Percentiles rank a stretch among this genome's conserved stretches.
These are phyloP conservation scores for Barnettozyma siamensis DNA, from an alignment of 805 yeast species.

Conservation along the genomic window DNA sequence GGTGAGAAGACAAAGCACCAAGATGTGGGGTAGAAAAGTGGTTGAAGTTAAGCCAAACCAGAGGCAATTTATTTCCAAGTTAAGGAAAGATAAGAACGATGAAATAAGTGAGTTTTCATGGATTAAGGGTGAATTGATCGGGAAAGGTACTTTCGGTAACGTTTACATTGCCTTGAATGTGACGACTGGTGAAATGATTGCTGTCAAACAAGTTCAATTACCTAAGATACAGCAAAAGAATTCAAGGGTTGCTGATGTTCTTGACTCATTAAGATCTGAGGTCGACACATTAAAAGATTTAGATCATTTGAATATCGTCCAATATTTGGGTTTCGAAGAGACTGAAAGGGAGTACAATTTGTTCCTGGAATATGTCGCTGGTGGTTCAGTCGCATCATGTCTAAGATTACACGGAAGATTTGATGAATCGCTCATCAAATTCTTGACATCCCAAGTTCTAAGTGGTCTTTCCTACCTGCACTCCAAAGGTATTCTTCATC, in stretches of 20 bases:
- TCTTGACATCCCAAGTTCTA: constrained; percentile 72
- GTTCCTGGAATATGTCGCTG: constrained; percentile 94
- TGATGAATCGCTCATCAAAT: constrained; percentile 69
- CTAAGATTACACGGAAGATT: constrained; percentile 79
- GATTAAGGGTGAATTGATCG: constrained; percentile 96
- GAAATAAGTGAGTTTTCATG: constrained; percentile 85
- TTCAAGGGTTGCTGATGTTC: constrained; percentile 49
- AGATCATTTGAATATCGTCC: constrained; percentile 92
- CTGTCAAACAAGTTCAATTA: constrained; percentile 89
- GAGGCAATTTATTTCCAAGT: constrained; percentile 52
- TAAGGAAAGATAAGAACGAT: constrained; percentile 55
- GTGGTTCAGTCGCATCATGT: constrained; percentile 91
- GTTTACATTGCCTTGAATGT: constrained; percentile 89
- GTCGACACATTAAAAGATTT: constrained; percentile 91
- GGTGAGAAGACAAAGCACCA: constrained; percentile 75
- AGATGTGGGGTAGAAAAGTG: constrained; percentile 95
- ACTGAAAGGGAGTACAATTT: constrained; percentile 68
- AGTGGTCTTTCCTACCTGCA: constrained; percentile 86
- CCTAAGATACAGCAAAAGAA: constrained; percentile 37
- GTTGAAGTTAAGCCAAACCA: constrained; percentile 82
- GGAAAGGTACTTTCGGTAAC: constrained; percentile 94
- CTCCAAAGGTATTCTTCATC: constrained; percentile 78
- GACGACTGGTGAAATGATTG: constrained; percentile 97
- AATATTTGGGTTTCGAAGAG: constrained; percentile 89
- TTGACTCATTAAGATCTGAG: constrained; percentile 82